phyloP scores from a whole-genome alignment of 371 early-diverging fungal genomes.

The Rhizopus microsporus region DNA sequence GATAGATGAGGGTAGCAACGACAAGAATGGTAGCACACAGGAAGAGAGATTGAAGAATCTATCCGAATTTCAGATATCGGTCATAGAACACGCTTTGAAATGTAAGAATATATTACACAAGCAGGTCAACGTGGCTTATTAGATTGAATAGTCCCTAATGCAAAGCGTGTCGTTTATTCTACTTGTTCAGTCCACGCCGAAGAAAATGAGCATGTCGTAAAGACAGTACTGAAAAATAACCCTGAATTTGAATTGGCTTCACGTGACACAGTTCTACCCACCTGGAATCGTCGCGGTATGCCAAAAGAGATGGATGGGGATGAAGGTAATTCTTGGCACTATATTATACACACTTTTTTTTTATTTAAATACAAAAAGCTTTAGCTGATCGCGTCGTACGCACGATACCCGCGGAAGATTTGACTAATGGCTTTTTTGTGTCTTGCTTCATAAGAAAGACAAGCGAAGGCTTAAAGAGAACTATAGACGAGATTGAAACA shows the following conservation, averaged over 20 bases:
- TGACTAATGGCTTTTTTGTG: constrained; percentile 87
- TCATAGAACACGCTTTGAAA: constrained; percentile 72
- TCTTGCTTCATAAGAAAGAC: constrained; percentile 70
- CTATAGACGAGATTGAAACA: constrained; percentile 5
- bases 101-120: constrained; percentile 47
- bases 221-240: constrained; percentile 52
- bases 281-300: constrained; percentile 77
- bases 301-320: constrained; percentile 42
- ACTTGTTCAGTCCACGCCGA: constrained; percentile 94
- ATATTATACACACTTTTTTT: constrained; percentile 2
- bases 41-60: constrained; percentile 72
- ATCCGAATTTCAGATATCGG: constrained; percentile 71
- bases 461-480: constrained; percentile 8
- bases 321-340: constrained; percentile 15
- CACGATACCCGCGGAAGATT: constrained; percentile 66
- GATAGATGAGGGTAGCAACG: constrained; percentile 13
- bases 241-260: constrained; percentile 61
- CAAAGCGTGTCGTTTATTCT: constrained; percentile 87
- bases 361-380: constrained; percentile 15
- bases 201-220: constrained; percentile 97
- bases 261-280: constrained; percentile 64
- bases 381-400: constrained; percentile 68
- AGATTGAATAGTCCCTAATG: constrained; percentile 63
- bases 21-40: constrained; percentile 31
- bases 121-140: background rate